Evolutionary conservation across 2,329 filamentous ascomycete species (phyloP), one percentile per base, ranked within the genome.

Genomic region (Penicillium polonicum): DNA sequence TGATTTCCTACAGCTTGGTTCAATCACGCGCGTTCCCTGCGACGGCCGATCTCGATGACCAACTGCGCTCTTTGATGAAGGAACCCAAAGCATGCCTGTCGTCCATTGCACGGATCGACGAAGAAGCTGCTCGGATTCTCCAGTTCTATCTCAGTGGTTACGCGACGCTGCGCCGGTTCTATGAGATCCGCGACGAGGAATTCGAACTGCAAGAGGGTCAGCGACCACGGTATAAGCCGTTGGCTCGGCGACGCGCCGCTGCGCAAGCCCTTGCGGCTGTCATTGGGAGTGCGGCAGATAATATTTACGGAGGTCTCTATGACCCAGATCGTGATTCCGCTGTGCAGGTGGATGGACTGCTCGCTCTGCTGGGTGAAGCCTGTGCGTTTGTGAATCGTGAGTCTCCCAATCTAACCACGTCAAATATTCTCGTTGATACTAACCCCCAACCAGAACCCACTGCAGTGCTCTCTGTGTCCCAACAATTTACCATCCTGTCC

Each of bases 111-210:
- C 82, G 83, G 27, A 83, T 88, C 52, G 93, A 97, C 67, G 78
- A 89, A 33, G 88, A 92, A 70, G 92, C 91, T 8, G 93, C 92
- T 9, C 84, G 90, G 65, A 83, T 96, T 12, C 81, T 97, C 3
- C 90, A 92, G 46, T 89, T 88, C 60, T 88, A 92, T 76, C 85
- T 97, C 10, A 94, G 90, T 71, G 93, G 93, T 23, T 97, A 97
- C 69, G 93, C 92, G 23, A 96, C 92, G 0, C 80, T 97, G 21
- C 89, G 93, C 36, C 88, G 88, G 65, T 97, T 93, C 78, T 97
- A 96, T 74, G 88, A 92, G 61, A 83, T 92, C n/a, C 86, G 93
- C 48, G 93, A 97, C 69, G 83, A 85, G 66, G 80, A 82, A n/a
- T 62, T 81, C 5, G 61, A 73, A 5, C 60, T 75, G 10, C 60